Evolutionary conservation across 495 filamentous ascomycete species (phyloP), one percentile per base, ranked within the genome.

Genomic region (Daldinia bambusicola): DNA sequence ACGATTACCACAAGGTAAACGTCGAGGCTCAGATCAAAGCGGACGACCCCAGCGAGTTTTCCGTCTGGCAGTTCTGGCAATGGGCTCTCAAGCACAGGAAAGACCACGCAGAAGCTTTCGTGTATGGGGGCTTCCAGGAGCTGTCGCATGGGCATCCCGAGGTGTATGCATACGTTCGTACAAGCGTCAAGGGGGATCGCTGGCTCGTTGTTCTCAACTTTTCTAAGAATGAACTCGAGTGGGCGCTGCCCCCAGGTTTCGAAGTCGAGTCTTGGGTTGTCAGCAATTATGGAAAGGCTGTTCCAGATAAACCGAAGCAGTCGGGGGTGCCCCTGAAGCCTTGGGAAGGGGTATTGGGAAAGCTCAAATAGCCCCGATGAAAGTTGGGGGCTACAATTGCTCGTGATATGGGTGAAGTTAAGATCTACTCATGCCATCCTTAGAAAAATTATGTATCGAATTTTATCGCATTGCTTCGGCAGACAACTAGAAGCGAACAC

Each of bases 41-140:
- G 13, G 56, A 63, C 18, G 64, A 70, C 14, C 12, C 45, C 12
- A 80, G 84, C 14, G 37, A 74, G 0, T 50, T 75, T 0, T 80
- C 77, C 8, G 79, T 87, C 10, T 72, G 85, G 63, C 67, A 69
- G 0, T 88, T 84, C 71, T 89, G 84, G 82, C 80, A 80, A 53
- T 57, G 66, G 32, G 63, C 81, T 36, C 34, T 89, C 41, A 68
- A 55, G 10, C 55, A 83, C n/a, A 78, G 87, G 6, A 86, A 85
- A 71, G 67, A 84, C 55, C 74, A 85, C 62, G 79, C 81, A 1
- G 85, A 88, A 41, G 70, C 87, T 12, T 89, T 90, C 53, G 84
- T 91, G 1, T 88, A 91, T 72, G 90, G 90, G 0, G 73, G 82
- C 56, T 92, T 88, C 69, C 84, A 62, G 62, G 70, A 71, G 6